Evolutionary conservation across 768 basidiomycete species (phyloP), one percentile per base, ranked within the genome.

Genomic region (Lentinula sp.): DNA sequence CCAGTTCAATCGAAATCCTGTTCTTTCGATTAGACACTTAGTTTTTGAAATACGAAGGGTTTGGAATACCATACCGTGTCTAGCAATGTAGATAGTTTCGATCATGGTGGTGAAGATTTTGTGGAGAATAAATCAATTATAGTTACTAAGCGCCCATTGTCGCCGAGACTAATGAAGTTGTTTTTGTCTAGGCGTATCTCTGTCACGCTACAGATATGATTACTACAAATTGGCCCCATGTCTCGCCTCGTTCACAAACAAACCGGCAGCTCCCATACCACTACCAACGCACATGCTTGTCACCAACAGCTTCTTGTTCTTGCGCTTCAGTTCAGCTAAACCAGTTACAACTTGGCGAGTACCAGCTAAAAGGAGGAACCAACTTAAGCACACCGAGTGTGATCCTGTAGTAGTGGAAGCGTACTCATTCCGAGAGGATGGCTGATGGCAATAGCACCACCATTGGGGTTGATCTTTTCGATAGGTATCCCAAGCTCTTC

Each of bases 341-440:
- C 89, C 94, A 2, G 94, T 95, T 2, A 91, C 88, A 23, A 93
- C 85, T 73, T 95, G 93, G 33, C 94, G 86, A 28, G 88, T 78
- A 37, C 94, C 94, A 65, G 94, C 93, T 88, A 66, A 52, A 41
- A 54, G 42, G 16, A 15, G 57, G 52, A 28, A 2, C 1, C 54
- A 65, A 8, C 50, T 46, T 71, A 7, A 74, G 63, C 12, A 45
- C 18, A 28, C 36, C 8, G 7, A 20, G 49, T 23, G 12, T 59
- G 46, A 36, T 20, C 16, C 23, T 42, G 23, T 43, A 35, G 62
- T 35, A 8, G 10, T 43, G 23, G n/a, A 28, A 16, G 73, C 86
- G 62, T 71, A 92, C 90, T 93, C 87, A 92, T 90, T 63, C 89
- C 91, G 13, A 93, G 75, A 16, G 91, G 91, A 72, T 92, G 91